phyloP scores from a whole-genome alignment of 1,139 yeast genomes.

The Pichia inconspicua region DNA sequence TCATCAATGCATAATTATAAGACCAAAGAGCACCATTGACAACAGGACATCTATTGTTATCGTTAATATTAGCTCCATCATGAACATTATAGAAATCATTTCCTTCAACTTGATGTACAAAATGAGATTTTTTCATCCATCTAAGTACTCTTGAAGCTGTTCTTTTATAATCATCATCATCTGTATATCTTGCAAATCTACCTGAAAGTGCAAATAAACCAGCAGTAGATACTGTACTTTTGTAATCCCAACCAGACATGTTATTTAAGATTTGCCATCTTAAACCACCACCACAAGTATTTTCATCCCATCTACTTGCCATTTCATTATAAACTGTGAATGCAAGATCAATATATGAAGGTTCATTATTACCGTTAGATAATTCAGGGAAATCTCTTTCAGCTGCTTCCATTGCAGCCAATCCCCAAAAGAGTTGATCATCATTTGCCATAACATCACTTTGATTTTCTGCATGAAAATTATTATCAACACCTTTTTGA shows the following conservation, averaged over 20 bases:
- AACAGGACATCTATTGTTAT: slow-evolving; percentile 47
- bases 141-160: slow-evolving; percentile 76
- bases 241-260: slow-evolving; percentile 91
- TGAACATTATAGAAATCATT: slow-evolving; percentile 43
- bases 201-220: slow-evolving; percentile 86
- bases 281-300: slow-evolving; percentile 74
- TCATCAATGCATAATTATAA: slow-evolving; percentile 78
- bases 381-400: slow-evolving; percentile 84
- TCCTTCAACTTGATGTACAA: slow-evolving; percentile 35
- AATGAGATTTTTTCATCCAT: slow-evolving; percentile 64
- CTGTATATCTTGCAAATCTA: slow-evolving; percentile 76
- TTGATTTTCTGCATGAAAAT: slow-evolving; percentile 82
- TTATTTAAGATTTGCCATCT: slow-evolving; percentile 95
- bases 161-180: slow-evolving; percentile 49
- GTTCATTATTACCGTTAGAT: slow-evolving; percentile 31
- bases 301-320: slow-evolving; percentile 80
- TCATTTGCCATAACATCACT: slow-evolving; percentile 93
- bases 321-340: slow-evolving; percentile 85
- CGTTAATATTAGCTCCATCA: slow-evolving; percentile 64
- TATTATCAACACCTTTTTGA: slow-evolving; percentile 69
- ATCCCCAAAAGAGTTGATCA: slow-evolving; percentile 96
- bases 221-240: slow-evolving; percentile 85
- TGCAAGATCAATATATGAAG: slow-evolving; percentile 67
- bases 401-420: slow-evolving; percentile 84
- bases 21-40: slow-evolving; percentile 69